Evolutionary conservation across 2,329 filamentous ascomycete species (phyloP).

Genomic region (Microcera coccophila): DNA sequence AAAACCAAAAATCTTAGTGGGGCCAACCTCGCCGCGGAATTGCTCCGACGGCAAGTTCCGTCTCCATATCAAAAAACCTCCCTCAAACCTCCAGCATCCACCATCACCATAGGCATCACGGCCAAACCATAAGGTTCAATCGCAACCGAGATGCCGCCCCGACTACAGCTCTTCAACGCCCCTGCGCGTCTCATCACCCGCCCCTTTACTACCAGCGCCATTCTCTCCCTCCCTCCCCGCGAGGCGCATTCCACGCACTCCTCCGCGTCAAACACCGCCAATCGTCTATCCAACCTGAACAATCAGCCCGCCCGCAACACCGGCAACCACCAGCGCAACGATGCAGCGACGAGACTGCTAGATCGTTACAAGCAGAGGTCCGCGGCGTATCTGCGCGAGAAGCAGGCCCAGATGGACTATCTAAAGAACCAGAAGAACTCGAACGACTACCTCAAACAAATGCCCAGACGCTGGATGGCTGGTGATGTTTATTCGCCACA

Average conservation of each 20-base stretch:
- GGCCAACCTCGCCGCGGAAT: slow-evolving; percentile 22
- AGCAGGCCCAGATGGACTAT: slow-evolving; percentile 35
- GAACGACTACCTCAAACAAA: slow-evolving; percentile 57
- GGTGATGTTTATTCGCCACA: slow-evolving; percentile 91
- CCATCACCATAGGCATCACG: slow-evolving; percentile 15
- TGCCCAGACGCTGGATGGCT: slow-evolving; percentile 65
- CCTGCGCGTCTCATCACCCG: slow-evolving; percentile 18
- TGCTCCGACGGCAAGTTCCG: slow-evolving; percentile 21
- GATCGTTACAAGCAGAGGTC: slow-evolving; percentile 23
- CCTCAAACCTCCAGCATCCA: slow-evolving; percentile 14
- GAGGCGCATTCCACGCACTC: slow-evolving; percentile 8
- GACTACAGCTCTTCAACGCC: slow-evolving; percentile 28
- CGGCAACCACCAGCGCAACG: slow-evolving; percentile 16
- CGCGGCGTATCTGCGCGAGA: slow-evolving; percentile 21
- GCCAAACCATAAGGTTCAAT: slow-evolving; percentile 10
- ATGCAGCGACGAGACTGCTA: slow-evolving; percentile 28
- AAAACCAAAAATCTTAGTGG: slow-evolving; percentile 26
- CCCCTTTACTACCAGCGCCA: slow-evolving; percentile 30
- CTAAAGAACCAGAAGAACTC: slow-evolving; percentile 39
- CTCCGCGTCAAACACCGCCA: slow-evolving; percentile 14
- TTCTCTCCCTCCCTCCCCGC: slow-evolving; percentile 23
- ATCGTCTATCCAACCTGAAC: slow-evolving; percentile 22
- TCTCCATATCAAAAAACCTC: slow-evolving; percentile 22
- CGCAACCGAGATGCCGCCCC: slow-evolving; percentile 38
- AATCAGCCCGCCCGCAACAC: slow-evolving; percentile 5